Evolutionary conservation across 108 stramenopile genomes (phyloP).

Genomic region (Cyclostephanos tholiformis): DNA sequence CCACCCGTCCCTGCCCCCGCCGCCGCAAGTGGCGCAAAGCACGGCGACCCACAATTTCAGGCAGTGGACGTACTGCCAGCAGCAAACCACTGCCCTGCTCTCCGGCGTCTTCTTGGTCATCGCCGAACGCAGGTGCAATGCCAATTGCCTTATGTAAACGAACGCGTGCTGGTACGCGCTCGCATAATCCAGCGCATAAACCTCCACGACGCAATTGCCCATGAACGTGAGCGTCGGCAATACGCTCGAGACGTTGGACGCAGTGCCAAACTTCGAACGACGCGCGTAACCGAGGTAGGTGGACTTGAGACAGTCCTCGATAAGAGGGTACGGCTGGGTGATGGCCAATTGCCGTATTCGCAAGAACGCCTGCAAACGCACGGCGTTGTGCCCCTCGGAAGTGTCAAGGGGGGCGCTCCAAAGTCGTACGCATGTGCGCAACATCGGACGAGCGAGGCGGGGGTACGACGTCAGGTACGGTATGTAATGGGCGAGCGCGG

Average conservation of each 20-base stretch:
- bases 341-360: constrained; percentile 93
- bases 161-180: constrained; percentile 98
- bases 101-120: constrained; percentile 90
- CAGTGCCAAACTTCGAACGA: constrained; percentile 84
- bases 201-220: constrained; percentile 95
- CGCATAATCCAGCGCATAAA: constrained; percentile 91
- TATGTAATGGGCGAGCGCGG: constrained; percentile 70
- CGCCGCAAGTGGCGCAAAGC: constrained; percentile 70
- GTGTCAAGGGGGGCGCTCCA: constrained; percentile 85
- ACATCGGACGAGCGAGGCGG: constrained; percentile 64
- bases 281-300: constrained; percentile 93
- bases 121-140: constrained; percentile 92
- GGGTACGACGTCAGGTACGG: constrained; percentile 89
- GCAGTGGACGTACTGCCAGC: constrained; percentile 97
- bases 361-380: constrained; percentile 88
- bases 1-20: constrained; percentile 26
- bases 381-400: constrained; percentile 80
- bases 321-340: constrained; percentile 91
- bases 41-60: constrained; percentile 95
- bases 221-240: constrained; percentile 88
- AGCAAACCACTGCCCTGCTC: constrained; percentile 76
- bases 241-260: constrained; percentile 62
- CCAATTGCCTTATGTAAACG: constrained; percentile 97
- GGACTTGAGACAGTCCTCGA: constrained; percentile 91
- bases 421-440: constrained; percentile 73